Evolutionary conservation across 805 yeast genomes (phyloP).

Genomic region (Yamadazyma laniorum): DNA sequence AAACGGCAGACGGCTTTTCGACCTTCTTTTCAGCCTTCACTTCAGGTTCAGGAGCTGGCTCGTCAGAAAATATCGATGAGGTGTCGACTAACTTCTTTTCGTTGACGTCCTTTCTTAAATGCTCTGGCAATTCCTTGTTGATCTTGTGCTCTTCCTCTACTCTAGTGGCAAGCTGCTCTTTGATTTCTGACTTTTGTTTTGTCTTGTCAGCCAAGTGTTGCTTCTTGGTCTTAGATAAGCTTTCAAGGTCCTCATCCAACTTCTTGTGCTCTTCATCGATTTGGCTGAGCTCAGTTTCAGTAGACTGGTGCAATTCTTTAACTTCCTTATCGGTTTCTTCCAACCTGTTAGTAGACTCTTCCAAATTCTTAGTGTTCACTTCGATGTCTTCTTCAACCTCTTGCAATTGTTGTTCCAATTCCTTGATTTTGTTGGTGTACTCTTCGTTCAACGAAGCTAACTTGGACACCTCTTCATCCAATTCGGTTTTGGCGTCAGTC

Average conservation of each 20-base stretch:
- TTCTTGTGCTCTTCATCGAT: conserved; percentile 29
- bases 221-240: conserved; percentile 37
- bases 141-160: conserved; percentile 49
- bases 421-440: conserved; percentile 42
- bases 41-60: conserved; percentile 6
- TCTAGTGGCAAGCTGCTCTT: conserved; percentile 26
- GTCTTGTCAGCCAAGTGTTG: conserved; percentile 35
- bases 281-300: conserved; percentile 24
- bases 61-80: conserved; percentile 35
- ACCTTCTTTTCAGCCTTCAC: conserved; percentile 6
- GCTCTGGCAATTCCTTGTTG: conserved; percentile 52
- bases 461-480: conserved; percentile 41
- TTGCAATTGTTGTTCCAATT: conserved; percentile 44
- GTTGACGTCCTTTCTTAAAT: conserved; percentile 39
- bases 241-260: conserved; percentile 43
- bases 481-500: conserved; percentile 47
- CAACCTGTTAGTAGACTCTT: conserved; percentile 33
- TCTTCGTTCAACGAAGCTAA: conserved; percentile 47
- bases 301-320: conserved; percentile 28
- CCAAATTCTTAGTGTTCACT: conserved; percentile 30
- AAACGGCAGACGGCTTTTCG: conserved; percentile 1
- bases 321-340: conserved; percentile 40
- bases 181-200: conserved; percentile 33
- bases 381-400: conserved; percentile 39
- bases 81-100: conserved; percentile 38